Evolutionary conservation across 2,329 filamentous ascomycete genomes (phyloP).

Genomic region (Aspergillus fumigatiaffinis): DNA sequence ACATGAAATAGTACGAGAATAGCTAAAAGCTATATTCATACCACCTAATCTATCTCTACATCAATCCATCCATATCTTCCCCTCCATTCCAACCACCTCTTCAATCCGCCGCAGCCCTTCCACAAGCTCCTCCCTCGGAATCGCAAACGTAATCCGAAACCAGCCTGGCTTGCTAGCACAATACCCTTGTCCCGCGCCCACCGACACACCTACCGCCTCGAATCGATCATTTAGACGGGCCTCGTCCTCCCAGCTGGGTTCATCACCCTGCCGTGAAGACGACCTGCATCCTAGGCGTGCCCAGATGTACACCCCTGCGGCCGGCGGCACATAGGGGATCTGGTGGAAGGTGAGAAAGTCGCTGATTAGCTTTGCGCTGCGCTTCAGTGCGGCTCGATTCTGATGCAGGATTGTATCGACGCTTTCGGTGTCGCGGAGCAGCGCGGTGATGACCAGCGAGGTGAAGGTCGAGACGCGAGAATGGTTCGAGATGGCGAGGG

Average conservation of each 20-base stretch:
- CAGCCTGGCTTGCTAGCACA: not conserved
- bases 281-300: not conserved
- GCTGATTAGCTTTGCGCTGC: not conserved
- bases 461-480: not conserved
- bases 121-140: not conserved
- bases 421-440: not conserved
- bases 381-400: not conserved
- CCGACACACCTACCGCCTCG: not conserved
- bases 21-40: too few relatives aligned
- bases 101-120: not conserved
- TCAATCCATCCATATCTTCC: too few relatives aligned
- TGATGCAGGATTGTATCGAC: not conserved
- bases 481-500: not conserved
- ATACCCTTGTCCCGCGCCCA: not conserved
- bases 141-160: not conserved
- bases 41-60: too few relatives aligned
- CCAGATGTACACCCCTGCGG: not conserved
- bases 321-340: not conserved
- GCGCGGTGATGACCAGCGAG: not conserved
- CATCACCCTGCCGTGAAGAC: too few relatives aligned
- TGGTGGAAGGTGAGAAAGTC: not conserved
- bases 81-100: not conserved
- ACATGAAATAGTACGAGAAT: too few relatives aligned
- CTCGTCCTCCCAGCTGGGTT: not conserved
- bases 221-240: not conserved